phyloP scores from a whole-genome alignment of 345 rosid species.

The Populus simonii region DNA sequence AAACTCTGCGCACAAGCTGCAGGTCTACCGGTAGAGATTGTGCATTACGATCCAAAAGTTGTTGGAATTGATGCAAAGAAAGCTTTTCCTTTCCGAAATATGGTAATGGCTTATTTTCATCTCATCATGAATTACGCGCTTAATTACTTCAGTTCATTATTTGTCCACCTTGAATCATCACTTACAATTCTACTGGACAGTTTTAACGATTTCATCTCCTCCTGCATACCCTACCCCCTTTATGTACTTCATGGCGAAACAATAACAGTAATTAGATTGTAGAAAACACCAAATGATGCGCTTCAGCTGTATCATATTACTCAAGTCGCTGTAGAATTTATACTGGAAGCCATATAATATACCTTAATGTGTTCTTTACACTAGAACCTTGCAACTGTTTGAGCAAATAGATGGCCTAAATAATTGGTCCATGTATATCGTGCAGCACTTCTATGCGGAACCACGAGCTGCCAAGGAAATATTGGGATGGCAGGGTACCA shows the following conservation, averaged over 20 bases:
- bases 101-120: conserved; percentile 40
- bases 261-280: neutral
- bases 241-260: neutral
- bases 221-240: neutral
- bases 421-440: neutral
- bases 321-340: neutral
- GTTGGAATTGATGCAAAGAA: conserved; percentile 81
- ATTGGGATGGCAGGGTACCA: conserved; percentile 66
- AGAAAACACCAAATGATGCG: neutral
- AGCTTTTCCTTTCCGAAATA: conserved; percentile 89
- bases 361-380: neutral
- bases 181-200: neutral
- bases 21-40: conserved; percentile 60
- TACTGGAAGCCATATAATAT: neutral
- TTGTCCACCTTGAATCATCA: neutral
- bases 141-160: neutral
- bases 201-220: neutral
- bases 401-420: neutral
- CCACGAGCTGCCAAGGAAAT: conserved; percentile 91
- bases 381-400: neutral
- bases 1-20: conserved; percentile 89
- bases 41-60: conserved; percentile 90
- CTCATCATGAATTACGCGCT: neutral
- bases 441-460: conserved; percentile 92
- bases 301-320: neutral